Evolutionary conservation across 257 asterid genomes (phyloP), one percentile per base, ranked within the genome.

Genomic region (Mentha longifolia): DNA sequence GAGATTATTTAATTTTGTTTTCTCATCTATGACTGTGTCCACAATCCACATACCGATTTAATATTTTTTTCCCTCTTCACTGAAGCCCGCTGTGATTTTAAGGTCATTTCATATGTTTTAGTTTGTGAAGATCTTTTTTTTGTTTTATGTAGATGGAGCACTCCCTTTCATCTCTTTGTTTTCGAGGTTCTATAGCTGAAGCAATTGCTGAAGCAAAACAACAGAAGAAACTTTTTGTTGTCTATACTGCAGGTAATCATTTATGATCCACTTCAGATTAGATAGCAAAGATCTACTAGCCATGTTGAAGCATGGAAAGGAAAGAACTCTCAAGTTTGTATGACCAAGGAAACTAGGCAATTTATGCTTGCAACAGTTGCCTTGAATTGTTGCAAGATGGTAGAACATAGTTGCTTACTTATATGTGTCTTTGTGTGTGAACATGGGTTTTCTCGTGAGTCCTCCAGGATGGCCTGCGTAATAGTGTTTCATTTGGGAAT

Each of bases 151-250:
- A 94, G 99, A 94, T 94, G 99, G 97, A 81, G 67, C 86, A 65
- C 55, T 78, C 91, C 59, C 85, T 94, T 71, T 84, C 91, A 37
- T 81, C 95, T 64, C 96, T 88, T 55, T 79, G 89, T 55, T 91
- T 84, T 82, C 88, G 74, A 84, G 99, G 99, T 76, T 85, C 98
- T 61, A 78, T 91, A 57, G 20, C 54, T 7, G 96, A 89, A 82
- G 97, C 99, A 77, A 84, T 94, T 78, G 56, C 84, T 58, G 92
- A 88, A 85, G 97, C 99, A 46, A 89, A 91, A 65, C 88, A 61
- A 61, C 89, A 91, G 79, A 88, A 89, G 90, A 94, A 94, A 79
- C 96, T 91, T 30, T 91, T 94, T 81, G 90, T 94, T 9, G 98
- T 94, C 79, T 89, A 88, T 78, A 81, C 76, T 70, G 85, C 95